A percentile compares a stretch with the other conserved stretches of the same genome.
These are phyloP conservation scores for Mycocalia duriaeana DNA, from an alignment of 1,284 basidiomycete species.

Conservation along the genomic window DNA sequence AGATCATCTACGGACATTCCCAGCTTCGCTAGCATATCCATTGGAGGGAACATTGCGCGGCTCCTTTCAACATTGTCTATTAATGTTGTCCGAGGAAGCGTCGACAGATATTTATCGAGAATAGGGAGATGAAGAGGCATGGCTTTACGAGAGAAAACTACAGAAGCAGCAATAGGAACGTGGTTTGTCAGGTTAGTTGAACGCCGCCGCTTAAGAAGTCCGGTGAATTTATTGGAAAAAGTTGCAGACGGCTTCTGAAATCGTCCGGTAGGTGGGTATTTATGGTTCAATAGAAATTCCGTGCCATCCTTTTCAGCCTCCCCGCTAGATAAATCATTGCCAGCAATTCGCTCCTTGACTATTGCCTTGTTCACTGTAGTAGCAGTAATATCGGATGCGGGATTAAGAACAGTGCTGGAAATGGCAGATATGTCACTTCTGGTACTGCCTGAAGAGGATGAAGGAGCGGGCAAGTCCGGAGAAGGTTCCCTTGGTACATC, in stretches of 20 bases:
- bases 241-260: background rate
- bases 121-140: constrained; percentile 53
- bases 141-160: constrained; percentile 51
- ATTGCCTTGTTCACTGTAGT: no score
- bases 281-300: constrained; percentile 11
- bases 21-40: constrained; percentile 47
- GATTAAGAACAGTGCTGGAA: no score
- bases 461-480: no score
- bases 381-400: no score
- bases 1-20: constrained; percentile 53
- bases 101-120: constrained; percentile 52
- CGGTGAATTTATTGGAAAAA: background rate
- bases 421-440: no score
- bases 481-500: no score
- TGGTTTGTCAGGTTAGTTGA: no score
- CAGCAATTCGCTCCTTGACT: no score
- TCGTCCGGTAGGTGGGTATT: constrained; percentile 15
- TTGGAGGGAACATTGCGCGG: constrained; percentile 51
- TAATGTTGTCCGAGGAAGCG: constrained; percentile 38
- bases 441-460: no score
- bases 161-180: constrained; percentile 48
- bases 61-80: constrained; percentile 16
- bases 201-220: no score
- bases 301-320: constrained; percentile 10
- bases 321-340: no score